phyloP scores from a whole-genome alignment of 129 eudicot species.

The Silybum marianum region DNA sequence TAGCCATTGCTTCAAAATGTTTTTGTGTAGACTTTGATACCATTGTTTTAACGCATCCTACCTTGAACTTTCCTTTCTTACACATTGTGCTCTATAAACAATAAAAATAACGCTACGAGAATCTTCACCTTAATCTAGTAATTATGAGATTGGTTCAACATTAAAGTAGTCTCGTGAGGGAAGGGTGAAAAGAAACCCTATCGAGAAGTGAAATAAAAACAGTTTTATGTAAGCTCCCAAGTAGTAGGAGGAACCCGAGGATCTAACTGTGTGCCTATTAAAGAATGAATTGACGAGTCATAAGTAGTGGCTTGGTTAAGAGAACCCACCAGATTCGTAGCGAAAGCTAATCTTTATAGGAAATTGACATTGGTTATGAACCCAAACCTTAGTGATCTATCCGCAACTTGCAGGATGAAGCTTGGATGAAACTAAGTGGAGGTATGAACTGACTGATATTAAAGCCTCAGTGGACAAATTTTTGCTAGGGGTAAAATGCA shows the following conservation, averaged over 20 bases:
- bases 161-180: not conserved
- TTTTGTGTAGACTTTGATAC: not conserved
- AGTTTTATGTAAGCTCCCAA: not conserved
- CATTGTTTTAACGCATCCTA: not conserved
- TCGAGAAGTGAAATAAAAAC: constrained; percentile 8
- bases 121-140: not conserved
- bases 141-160: not conserved
- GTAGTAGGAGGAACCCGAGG: not conserved
- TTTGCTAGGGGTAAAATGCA: not conserved
- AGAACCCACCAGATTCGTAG: not conserved
- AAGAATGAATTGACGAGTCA: not conserved
- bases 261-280: not conserved
- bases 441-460: not conserved
- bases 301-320: not conserved
- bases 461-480: not conserved
- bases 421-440: not conserved
- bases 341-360: not conserved
- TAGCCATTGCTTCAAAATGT: not conserved
- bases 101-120: not conserved
- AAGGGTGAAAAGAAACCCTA: not conserved
- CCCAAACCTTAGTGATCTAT: not conserved
- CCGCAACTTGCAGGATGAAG: not conserved
- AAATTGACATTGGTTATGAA: not conserved
- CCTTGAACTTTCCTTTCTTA: not conserved
- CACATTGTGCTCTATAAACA: not conserved